Base-by-base conservation (phyloP, 2,329 filamentous ascomycete species). In the Diaporthe vexans region DNA sequence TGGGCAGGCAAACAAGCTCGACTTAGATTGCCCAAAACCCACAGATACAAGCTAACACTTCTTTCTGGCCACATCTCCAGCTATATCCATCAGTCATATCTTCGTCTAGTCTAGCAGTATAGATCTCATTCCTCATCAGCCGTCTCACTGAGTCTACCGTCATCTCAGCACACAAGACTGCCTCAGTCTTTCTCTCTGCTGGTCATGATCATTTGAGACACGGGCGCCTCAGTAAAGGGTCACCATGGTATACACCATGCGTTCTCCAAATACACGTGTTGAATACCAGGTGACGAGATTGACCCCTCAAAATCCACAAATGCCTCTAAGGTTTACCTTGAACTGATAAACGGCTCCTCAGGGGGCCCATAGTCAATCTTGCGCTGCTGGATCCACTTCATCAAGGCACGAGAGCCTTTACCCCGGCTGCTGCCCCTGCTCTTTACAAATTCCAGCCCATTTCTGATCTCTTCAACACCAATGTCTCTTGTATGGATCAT, bases 401-500 rank as follows among this genome's bases (percentile, higher is more conserved):
- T 56, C 35, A 72, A 19, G 24, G 13, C 8, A 9, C 26, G 35
- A 19, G 70, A 72, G 1, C 70, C 70, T 35, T 63, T 54, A 3
- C 70, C 70, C 9, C 70, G 58, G 48, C 46, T 48, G 19, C 58
- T 63, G 1, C 70, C 70, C 19, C 46, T 35, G 8, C 48, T 56
- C 57, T 40, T 63, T 3, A 54, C 57, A 9, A 72, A 72, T 3
- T 19, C 26, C 17, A 72, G 70, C 0, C 70, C 70, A 9, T n/a
- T 13, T 13, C 13, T 63, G 35, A 72, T n/a, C 51, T 72, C 70
- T 8, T 54, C 57, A 6, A 15, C 7, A 26, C 54, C 9, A 7
- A 72, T 63, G 7, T 72, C 70, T 19, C 70, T 63, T 10, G 70
- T 63, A 46, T 72, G 57, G 46, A 72, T 46, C 70, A 72, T 54